Base-by-base conservation (phyloP, 176 grass and related monocot genomes). In the Eleusine indica region DNA sequence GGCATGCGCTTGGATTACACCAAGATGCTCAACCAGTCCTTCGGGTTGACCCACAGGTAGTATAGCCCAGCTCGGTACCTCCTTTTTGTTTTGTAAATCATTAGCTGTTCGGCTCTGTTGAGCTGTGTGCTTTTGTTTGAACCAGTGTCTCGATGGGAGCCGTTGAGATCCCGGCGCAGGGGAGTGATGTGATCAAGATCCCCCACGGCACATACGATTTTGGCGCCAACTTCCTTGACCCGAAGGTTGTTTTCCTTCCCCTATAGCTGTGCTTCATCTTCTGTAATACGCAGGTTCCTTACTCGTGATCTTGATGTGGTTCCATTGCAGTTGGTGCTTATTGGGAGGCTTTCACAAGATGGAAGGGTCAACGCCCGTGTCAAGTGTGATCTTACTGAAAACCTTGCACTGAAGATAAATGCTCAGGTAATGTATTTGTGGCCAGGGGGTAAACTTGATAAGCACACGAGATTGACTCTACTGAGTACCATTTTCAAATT, bases 41-140 rank as follows among this genome's bases (percentile, higher is more conserved):
- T 98, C 79, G 73, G 68, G 11, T 73, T 96, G 46, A 65, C 49
- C 58, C 96, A 98, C 74, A 90, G 83, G 96, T 98, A 35, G 96
- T 98, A 64, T 98, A 64, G 80, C 2, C 7, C 68, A 19, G 52
- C 58, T 14, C 14, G 8, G 49, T 28, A 12, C 21, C 68, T 21
- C 65, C 65, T 9, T 25, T 54, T 54, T 79, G 9, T 63, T 85
- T 74, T 71, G 29, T 43, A 70, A 76, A 73, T 28, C 46, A 52
- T 1, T 81, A 46, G 73, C 46, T 25, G 39, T 82, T 42, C 40
- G 28, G 29, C 12, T 29, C 1, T 73, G 41, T 6, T 73, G 42
- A 74, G 49, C 42, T 49, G 65, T 49, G 65, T 71, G 13, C 10
- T 0, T 53, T 52, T 44, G 60, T 80, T 91, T 35, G 52, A 18